Base-by-base conservation (phyloP, 805 yeast genomes). In the Lipomyces japonicus region DNA sequence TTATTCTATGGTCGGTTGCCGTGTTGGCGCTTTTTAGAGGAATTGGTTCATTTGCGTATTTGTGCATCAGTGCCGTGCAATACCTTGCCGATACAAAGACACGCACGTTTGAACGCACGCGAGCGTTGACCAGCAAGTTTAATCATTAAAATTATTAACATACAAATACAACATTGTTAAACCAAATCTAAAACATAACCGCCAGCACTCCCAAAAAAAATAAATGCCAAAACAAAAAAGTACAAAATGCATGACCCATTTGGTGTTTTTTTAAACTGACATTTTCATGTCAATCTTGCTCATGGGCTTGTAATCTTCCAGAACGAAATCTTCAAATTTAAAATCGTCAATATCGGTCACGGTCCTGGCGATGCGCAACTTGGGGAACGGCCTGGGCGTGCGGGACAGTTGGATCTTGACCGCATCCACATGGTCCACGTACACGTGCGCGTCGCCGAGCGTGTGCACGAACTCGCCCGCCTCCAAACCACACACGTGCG, bases 381-480 rank as follows among this genome's bases (percentile, higher is more conserved):
- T 86, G 3, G 99, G 99, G 70, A 93, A 93, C 18, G 68, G 65
- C 53, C 81, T 76, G 12, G 99, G 97, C 18, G 68, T 67, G 68
- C 99, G 80, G 38, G 71, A 65, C 7, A 86, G 67, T 68, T 93
- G 98, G 60, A 80, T 84, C 60, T 84, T 78, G 55, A 93, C 75
- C 1, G 97, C 96, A 48, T 89, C 96, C 12, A 91, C 79, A 66
- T 93, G 99, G 67, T 93, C 95, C 55, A 80, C 76, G 67, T 93
- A 93, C 6, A 93, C 95, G 65, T 93, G 99, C 1, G 96, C 86
- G 68, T 93, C 99, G 22, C 99, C 99, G 80, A 93, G 70, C 3
- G 95, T 89, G 65, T 93, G 97, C 48, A 91, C 79, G 61, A 93
- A 88, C 61, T 90, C 97, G 37, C 97, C 97, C 53, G 96, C 84